Conservation (phyloP, 169 alveolate genomes). For the Plasmodium gaboni region DNA sequence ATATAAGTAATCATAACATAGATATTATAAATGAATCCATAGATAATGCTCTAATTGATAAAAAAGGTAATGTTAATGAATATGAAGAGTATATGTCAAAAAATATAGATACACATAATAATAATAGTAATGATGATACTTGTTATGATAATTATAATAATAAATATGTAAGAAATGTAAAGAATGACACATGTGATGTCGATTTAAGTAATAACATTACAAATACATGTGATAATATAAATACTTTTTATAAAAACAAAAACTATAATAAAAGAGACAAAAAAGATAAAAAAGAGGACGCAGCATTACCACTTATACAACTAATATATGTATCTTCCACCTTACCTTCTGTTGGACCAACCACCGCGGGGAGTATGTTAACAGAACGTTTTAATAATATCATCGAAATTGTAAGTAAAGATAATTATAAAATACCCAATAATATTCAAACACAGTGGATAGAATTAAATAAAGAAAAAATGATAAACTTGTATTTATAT, state of each 20-base stretch:
- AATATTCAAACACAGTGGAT: constrained; percentile 68
- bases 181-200: not conserved
- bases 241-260: not conserved
- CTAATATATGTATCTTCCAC: constrained; percentile 82
- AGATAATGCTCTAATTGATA: constrained; percentile 3
- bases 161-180: not conserved
- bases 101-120: not conserved
- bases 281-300: constrained; percentile 18
- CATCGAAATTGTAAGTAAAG: constrained; percentile 47
- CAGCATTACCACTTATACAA: constrained; percentile 78
- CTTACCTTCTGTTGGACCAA: constrained; percentile 81
- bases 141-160: not conserved
- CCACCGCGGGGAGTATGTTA: constrained; percentile 84
- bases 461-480: constrained; percentile 60
- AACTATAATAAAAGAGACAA: not conserved
- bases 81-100: too few relatives aligned
- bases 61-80: not conserved
- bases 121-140: not conserved
- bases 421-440: constrained; percentile 46
- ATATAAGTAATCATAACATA: constrained; percentile 21
- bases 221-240: not conserved
- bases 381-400: constrained; percentile 78
- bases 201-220: not conserved
- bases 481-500: constrained; percentile 25
- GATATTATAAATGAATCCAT: constrained; percentile 31